Evolutionary conservation across 441 rosid species (phyloP), one percentile per base, ranked within the genome.

Genomic region (Dalechampia spathulata): DNA sequence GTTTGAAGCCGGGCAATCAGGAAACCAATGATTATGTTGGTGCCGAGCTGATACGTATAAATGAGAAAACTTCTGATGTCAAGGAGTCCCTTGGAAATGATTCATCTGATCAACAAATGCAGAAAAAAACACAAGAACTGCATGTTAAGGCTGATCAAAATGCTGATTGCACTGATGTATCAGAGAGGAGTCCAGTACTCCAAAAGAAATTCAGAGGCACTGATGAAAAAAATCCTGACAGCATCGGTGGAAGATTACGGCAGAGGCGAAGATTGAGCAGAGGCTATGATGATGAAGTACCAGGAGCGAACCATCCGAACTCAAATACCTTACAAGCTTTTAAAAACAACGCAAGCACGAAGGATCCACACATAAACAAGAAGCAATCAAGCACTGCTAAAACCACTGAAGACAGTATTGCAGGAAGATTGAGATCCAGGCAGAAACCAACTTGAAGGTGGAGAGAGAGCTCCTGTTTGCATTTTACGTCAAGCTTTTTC

Each of bases 221-320:
- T 44, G 34, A 40, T 16, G 76, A 76, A 50, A 66, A 75, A 45
- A 62, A 43, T 67, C 62, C 61, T 12, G 66, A 75, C 49, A 78
- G 83, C 57, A 77, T 72, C 44, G 80, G 72, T 51, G 76, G 72
- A 73, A 77, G 87, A 70, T 58, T 75, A 36, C 62, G 82, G 55
- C 83, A 64, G 71, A 77, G 84, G 66, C 72, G 70, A 38, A 66
- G 44, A 64, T 55, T 28, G 53, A 46, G 54, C 50, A 57, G 52
- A 49, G 60, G 61, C 57, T 48, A 19, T 40, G 48, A 49, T 7
- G 26, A 38, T 7, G 43, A 52, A 39, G 49, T 17, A 16, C 5
- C 49, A 19, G 38, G 1, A 11, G 39, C 51, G 53, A 61, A 63
- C 43, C 57, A 34, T 27, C 45, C n/a, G n/a, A n/a, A n/a, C n/a